Percentiles rank a stretch among this genome's conserved stretches.
These are phyloP conservation scores for Allium fistulosum DNA, from an alignment of 106 monocot genomes.

Conservation along the genomic window DNA sequence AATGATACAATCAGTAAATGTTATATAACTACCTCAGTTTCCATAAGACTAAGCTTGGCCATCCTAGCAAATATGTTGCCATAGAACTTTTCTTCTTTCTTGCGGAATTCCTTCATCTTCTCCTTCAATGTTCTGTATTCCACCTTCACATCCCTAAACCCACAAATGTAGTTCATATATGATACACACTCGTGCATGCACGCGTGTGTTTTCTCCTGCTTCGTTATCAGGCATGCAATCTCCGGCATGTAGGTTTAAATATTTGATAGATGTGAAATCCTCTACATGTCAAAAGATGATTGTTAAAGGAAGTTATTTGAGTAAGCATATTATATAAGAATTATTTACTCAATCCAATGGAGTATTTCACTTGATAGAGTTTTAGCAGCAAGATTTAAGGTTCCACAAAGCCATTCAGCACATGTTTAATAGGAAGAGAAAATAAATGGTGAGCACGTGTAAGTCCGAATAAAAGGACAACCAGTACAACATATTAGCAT, in stretches of 20 bases:
- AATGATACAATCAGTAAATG: too few species aligned
- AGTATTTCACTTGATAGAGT: background rate
- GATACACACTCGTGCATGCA: too few species aligned
- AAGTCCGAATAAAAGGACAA: background rate
- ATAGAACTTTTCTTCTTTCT: constrained; percentile 69
- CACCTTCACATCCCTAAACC: constrained; percentile 57
- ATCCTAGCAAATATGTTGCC: constrained; percentile 72
- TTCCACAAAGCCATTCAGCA: background rate
- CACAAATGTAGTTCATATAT: background rate
- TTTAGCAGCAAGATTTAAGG: background rate
- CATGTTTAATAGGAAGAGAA: background rate
- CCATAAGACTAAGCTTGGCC: constrained; percentile 43
- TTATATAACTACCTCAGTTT: constrained; percentile 33
- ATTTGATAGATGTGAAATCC: too few species aligned
- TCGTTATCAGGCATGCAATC: too few species aligned
- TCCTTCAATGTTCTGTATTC: constrained; percentile 56
- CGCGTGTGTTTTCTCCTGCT: too few species aligned
- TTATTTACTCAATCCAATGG: too few species aligned
- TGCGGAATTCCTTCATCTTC: constrained; percentile 63
- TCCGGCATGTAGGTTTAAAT: too few species aligned
- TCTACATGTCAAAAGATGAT: too few species aligned
- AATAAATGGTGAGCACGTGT: background rate
- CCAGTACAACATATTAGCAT: background rate
- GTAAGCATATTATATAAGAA: too few species aligned
- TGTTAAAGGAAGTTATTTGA: too few species aligned